Conservation (phyloP, 2,329 filamentous ascomycete species). For the Cladophialophora psammophila region DNA sequence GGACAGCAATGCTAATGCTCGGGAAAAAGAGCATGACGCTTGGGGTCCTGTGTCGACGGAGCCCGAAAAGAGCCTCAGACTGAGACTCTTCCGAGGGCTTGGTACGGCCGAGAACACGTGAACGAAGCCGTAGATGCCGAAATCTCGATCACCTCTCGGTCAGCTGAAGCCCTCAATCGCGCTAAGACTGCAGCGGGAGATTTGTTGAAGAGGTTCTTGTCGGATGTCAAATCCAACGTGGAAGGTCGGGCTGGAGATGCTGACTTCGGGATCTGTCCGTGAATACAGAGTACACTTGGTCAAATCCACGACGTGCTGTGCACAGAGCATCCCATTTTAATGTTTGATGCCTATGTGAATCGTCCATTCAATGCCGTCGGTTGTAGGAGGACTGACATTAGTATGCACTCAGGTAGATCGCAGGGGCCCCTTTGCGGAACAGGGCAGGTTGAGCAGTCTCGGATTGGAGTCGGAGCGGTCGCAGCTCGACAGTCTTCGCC, state of each 20-base stretch:
- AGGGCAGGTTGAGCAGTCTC: too few species aligned
- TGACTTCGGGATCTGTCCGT: background rate
- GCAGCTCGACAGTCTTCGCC: too few species aligned
- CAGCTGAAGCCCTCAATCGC: background rate
- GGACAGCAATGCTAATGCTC: background rate
- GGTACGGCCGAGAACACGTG: background rate
- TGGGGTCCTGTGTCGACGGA: background rate
- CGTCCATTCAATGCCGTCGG: too few species aligned
- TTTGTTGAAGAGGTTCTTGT: background rate
- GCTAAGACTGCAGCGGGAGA: background rate
- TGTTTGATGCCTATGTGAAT: too few species aligned
- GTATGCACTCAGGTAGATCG: too few species aligned
- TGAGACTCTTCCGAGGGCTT: background rate
- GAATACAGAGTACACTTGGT: too few species aligned
- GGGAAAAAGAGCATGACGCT: background rate
- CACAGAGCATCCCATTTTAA: too few species aligned
- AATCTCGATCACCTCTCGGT: background rate
- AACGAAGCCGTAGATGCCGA: background rate
- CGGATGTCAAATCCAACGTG: background rate
- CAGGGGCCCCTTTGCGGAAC: too few species aligned
- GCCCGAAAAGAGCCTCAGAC: background rate
- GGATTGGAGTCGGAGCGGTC: too few species aligned
- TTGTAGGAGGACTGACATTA: too few species aligned
- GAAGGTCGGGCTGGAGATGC: background rate
- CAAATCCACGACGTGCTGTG: too few species aligned